Conservation (phyloP, 768 basidiomycete species). For the Sporobolomyces phaffii region DNA sequence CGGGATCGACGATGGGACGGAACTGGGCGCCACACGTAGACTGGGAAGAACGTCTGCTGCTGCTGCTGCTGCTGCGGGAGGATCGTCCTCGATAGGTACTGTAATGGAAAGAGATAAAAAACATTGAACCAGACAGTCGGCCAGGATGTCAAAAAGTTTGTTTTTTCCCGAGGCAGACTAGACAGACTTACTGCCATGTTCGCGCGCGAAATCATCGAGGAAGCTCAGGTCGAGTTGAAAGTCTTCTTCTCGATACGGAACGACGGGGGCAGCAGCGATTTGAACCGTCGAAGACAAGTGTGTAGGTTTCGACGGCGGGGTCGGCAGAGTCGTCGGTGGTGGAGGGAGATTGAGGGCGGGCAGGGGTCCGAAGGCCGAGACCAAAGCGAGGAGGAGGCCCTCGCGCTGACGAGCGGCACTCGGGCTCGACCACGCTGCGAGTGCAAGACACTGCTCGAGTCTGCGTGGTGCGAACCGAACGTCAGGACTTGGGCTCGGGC, state of each 20-base stretch:
- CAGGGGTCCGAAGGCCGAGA: not conserved
- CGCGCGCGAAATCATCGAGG: slow-evolving; percentile 9
- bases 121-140: too few relatives aligned
- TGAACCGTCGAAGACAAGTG: too few relatives aligned
- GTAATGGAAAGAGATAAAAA: not conserved
- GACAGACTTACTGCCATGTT: slow-evolving; percentile 10
- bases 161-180: too few relatives aligned
- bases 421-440: not conserved
- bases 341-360: not conserved
- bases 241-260: not conserved
- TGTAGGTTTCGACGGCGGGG: not conserved
- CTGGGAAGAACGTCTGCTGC: too few relatives aligned
- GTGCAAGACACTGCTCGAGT: slow-evolving; percentile 10
- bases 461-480: not conserved
- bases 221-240: not conserved
- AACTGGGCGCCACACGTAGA: too few relatives aligned
- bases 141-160: too few relatives aligned
- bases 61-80: not conserved
- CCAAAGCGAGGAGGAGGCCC: not conserved
- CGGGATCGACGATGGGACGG: too few relatives aligned
- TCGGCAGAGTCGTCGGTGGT: not conserved
- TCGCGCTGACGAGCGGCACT: not conserved
- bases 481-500: too few relatives aligned
- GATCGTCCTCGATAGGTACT: not conserved
- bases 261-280: too few relatives aligned